Evolutionary conservation across 768 basidiomycete genomes (phyloP).

Genomic region (Suillus lakei): DNA sequence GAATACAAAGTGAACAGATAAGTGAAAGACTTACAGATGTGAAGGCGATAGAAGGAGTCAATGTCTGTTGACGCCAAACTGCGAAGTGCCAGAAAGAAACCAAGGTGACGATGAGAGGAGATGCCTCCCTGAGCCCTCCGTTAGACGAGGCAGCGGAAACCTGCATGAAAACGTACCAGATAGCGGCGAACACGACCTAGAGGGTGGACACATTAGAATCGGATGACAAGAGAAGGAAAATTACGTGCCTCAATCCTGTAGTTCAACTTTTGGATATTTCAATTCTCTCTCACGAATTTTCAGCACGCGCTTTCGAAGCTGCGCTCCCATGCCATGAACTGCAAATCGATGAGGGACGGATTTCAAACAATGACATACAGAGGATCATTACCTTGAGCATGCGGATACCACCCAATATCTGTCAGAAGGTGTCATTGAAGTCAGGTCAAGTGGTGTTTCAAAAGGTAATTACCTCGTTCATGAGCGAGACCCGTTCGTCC

Average conservation of each 20-base stretch:
- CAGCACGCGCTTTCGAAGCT: conserved; percentile 80
- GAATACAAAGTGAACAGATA: not conserved
- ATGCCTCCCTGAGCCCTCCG: conserved; percentile 39
- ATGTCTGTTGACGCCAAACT: conserved; percentile 63
- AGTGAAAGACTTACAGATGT: conserved; percentile 52
- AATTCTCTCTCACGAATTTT: conserved; percentile 81
- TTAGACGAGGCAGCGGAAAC: not conserved
- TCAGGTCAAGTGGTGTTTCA: not conserved
- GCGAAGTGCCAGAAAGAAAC: conserved; percentile 75
- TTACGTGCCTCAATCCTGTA: conserved; percentile 77
- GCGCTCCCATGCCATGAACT: conserved; percentile 97
- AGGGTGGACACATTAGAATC: conserved; percentile 6
- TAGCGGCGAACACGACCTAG: conserved; percentile 25
- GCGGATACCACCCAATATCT: conserved; percentile 84
- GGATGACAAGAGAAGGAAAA: not conserved
- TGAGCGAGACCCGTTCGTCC: conserved; percentile 87
- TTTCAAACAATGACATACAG: not conserved
- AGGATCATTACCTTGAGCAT: conserved; percentile 71
- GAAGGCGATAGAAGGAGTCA: conserved; percentile 89
- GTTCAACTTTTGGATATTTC: conserved; percentile 81
- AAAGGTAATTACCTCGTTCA: conserved; percentile 70
- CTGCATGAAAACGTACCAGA: not conserved
- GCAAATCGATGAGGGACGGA: not conserved
- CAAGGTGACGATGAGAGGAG: conserved; percentile 62
- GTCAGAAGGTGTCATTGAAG: not conserved